Evolutionary conservation across 371 early-diverging fungal species (phyloP).

Genomic region (Rhizopus stolonifer): DNA sequence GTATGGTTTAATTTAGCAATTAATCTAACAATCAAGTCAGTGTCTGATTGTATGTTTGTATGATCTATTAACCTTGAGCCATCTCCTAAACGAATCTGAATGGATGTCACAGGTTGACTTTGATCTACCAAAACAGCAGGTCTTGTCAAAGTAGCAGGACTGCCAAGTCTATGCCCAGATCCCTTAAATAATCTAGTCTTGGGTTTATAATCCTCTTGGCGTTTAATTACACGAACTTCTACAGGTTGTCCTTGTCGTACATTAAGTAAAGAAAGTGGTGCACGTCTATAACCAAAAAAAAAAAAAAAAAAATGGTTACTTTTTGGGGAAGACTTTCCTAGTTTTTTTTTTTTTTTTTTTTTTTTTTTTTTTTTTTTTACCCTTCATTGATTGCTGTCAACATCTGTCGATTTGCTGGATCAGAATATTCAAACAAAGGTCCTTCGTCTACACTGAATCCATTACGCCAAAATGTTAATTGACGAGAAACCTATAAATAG

Average conservation of each 20-base stretch:
- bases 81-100: conserved; percentile 91
- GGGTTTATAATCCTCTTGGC: conserved; percentile 80
- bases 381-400: conserved; percentile 85
- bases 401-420: conserved; percentile 84
- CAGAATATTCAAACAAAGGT: conserved; percentile 77
- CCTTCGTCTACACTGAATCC: conserved; percentile 97
- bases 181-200: conserved; percentile 83
- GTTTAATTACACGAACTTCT: conserved; percentile 82
- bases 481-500: conserved; percentile 66
- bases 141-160: conserved; percentile 33
- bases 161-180: conserved; percentile 81
- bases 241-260: conserved; percentile 92
- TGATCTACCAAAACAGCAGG: conserved; percentile 63
- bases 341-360: too few relatives aligned
- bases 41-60: too few relatives aligned
- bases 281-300: conserved; percentile 59
- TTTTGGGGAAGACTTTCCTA: too few relatives aligned
- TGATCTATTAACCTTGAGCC: conserved; percentile 66
- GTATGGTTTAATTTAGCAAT: conserved; percentile 87
- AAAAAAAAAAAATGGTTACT: too few relatives aligned
- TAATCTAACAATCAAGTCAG: too few relatives aligned
- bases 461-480: conserved; percentile 93
- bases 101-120: conserved; percentile 77
- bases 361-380: too few relatives aligned
- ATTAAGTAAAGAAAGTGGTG: conserved; percentile 82